Base-by-base conservation (phyloP, 163 green algal genomes). In the Volvox carteri region DNA sequence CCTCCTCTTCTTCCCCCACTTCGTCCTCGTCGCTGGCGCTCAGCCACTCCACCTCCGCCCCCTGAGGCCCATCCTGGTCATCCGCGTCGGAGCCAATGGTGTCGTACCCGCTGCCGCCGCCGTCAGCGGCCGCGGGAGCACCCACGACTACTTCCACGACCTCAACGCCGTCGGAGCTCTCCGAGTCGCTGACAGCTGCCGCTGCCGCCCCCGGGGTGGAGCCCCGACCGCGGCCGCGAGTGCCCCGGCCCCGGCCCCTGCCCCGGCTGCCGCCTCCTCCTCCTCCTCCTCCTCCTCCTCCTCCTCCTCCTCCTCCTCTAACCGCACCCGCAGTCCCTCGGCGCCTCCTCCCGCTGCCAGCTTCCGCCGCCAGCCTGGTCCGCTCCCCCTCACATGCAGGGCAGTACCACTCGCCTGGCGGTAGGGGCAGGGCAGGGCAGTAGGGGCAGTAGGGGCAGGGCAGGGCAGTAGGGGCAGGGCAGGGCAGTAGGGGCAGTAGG, bases 401-500 rank as follows among this genome's bases (percentile, higher is more conserved):
- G 78, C 95, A 97, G 73, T 93, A 96, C 94, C 94, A 97, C 25
- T 95, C 90, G n/a, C 88, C 94, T 52, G 93, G 75, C 28, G 8
- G 28, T 28, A 73, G 62, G 54, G 8, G 5, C 54, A 65, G 54
- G 54, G 7, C 25, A 65, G 2, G 54, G 54, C 50, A 16, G 50
- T 16, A 16, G 50, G 12, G n/a, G n/a, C n/a, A n/a, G n/a, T n/a
- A n/a, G n/a, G n/a, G n/a, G n/a, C n/a, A n/a, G n/a, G n/a, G n/a
- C n/a, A n/a, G n/a, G n/a, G n/a, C n/a, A n/a, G n/a, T n/a, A n/a
- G n/a, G n/a, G n/a, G n/a, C n/a, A n/a, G n/a, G n/a, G n/a, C n/a
- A n/a, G n/a, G n/a, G n/a, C n/a, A n/a, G n/a, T n/a, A n/a, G n/a
- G n/a, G n/a, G n/a, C n/a, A n/a, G n/a, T n/a, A n/a, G n/a, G n/a